Base-by-base conservation (phyloP, 805 yeast genomes). In the Candida suzukii region DNA sequence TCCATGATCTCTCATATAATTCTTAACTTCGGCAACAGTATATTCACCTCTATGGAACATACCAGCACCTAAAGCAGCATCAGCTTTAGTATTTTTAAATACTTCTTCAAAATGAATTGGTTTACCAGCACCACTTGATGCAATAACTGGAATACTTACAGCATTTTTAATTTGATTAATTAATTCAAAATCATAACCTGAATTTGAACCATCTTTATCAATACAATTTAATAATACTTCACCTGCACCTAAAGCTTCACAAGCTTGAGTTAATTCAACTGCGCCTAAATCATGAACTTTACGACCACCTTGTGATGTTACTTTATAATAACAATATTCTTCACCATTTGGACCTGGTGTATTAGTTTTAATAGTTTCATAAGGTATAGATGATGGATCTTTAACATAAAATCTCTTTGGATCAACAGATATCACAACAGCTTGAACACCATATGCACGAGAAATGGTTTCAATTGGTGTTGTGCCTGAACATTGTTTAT, bases 21-120 rank as follows among this genome's bases (percentile, higher is more conserved):
- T 59, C 63, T 93, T 93, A 35, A 93, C 96, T 38, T 88, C 80
- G 38, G 74, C 72, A 16, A 93, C 97, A 12, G 87, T 80, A 63
- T 83, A 93, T 54, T 91, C 98, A 19, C 86, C 90, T 58, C 99
- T 74, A 68, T 93, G 99, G 71, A 93, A 93, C 82, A 93, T 83
- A 35, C 99, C 99, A 4, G 99, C 99, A 30, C 99, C 99, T 32
- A 93, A 71, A 16, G 99, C 98, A 34, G 99, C 99, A 65, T 93
- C 99, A 1, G 93, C 83, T 6, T 74, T 70, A 14, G 97, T 88
- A 35, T 81, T 70, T 36, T 68, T 71, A 56, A 93, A 93, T 2
- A 87, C 99, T 48, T 93, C 88, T 47, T 77, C 78, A 59, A 93
- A 93, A 64, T 93, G 98, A 38, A 70, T 74, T 1, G 99, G 99